These are phyloP conservation scores for Podospora didyma DNA, from an alignment of 495 filamentous ascomycete genomes.

Conservation along the genomic window DNA sequence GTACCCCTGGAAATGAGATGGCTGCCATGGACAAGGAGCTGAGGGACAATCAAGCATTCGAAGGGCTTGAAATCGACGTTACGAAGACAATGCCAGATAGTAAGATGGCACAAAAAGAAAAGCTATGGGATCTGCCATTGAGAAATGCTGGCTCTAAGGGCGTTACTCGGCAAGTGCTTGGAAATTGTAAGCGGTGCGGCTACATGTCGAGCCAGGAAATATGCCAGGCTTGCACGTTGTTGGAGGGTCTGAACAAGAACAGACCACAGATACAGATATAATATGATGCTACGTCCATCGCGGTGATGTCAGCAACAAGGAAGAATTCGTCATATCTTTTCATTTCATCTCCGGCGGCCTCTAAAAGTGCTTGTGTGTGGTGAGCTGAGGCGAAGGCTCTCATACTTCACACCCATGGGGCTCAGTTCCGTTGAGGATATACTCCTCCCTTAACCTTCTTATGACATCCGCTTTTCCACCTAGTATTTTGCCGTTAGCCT, in stretches of 20 bases:
- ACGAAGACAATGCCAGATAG: slow-evolving; percentile 32
- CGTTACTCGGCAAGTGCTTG: slow-evolving; percentile 61
- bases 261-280: slow-evolving; percentile 71
- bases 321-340: neutral
- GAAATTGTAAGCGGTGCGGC: slow-evolving; percentile 81
- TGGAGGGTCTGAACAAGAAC: slow-evolving; percentile 91
- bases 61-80: slow-evolving; percentile 69
- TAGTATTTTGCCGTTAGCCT: slow-evolving; percentile 24
- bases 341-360: neutral
- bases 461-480: slow-evolving; percentile 50
- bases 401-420: too few species aligned
- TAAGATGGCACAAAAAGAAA: slow-evolving; percentile 12
- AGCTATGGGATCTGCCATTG: slow-evolving; percentile 14
- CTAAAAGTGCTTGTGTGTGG: neutral
- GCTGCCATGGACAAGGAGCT: slow-evolving; percentile 84
- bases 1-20: slow-evolving; percentile 78
- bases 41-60: slow-evolving; percentile 60
- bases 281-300: slow-evolving; percentile 19
- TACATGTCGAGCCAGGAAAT: slow-evolving; percentile 95
- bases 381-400: too few species aligned
- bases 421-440: too few species aligned
- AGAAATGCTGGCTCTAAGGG: slow-evolving; percentile 22
- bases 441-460: slow-evolving; percentile 4
- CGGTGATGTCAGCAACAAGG: neutral
- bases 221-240: slow-evolving; percentile 88